phyloP scores from a whole-genome alignment of 2,329 filamentous ascomycete species.

The Nannizzia gypsea region DNA sequence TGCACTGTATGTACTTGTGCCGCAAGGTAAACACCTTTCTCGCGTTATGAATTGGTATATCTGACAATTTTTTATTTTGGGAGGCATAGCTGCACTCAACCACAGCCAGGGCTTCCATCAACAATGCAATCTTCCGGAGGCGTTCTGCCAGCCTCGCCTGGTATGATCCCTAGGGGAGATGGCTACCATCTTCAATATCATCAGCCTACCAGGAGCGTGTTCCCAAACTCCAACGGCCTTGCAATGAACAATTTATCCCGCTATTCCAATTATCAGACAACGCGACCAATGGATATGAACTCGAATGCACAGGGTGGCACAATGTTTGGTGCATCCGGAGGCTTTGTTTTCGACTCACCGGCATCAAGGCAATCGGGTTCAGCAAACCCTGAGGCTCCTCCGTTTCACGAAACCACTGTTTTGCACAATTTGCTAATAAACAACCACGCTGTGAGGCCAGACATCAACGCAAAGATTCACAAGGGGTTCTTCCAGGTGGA shows the following conservation, averaged over 20 bases:
- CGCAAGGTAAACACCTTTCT: neutral
- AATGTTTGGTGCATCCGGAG: constrained; percentile 19
- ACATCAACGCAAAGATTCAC: constrained; percentile 69
- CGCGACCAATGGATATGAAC: constrained; percentile 23
- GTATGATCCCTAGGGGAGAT: constrained; percentile 30
- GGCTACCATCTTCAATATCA: constrained; percentile 18
- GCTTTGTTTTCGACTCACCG: constrained; percentile 18
- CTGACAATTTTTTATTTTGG: constrained; percentile 2
- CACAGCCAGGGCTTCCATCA: constrained; percentile 37
- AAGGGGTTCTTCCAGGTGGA: constrained; percentile 80
- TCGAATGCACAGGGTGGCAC: constrained; percentile 22
- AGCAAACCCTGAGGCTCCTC: constrained; percentile 29
- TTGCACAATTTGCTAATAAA: constrained; percentile 27
- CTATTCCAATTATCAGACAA: constrained; percentile 24
- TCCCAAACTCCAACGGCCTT: constrained; percentile 20
- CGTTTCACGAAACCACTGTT: constrained; percentile 31
- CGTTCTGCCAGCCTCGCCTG: constrained; percentile 19
- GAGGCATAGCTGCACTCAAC: constrained; percentile 29
- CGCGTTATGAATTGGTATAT: neutral
- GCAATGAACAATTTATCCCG: constrained; percentile 26
- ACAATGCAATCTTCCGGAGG: constrained; percentile 24
- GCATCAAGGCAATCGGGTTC: constrained; percentile 20
- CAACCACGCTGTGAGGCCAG: constrained; percentile 46
- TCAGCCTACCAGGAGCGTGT: constrained; percentile 15
- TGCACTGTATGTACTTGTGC: constrained; percentile 27